Evolutionary conservation across 2,329 filamentous ascomycete genomes (phyloP).

Genomic region (Colletotrichum sp.): DNA sequence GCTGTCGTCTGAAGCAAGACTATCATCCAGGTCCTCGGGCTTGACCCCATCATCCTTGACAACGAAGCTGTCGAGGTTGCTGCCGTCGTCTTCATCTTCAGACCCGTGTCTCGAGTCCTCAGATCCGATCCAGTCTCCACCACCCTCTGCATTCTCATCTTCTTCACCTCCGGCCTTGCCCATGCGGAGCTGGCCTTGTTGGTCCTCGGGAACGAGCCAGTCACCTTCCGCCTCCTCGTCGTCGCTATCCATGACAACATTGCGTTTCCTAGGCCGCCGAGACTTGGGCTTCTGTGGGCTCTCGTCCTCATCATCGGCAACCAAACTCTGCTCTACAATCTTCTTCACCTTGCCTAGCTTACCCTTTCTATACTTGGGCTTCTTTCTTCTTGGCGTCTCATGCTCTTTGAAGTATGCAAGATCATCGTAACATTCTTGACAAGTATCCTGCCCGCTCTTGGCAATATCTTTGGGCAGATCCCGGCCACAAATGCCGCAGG

Average conservation of each 20-base stretch:
- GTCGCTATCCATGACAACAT: constrained; percentile 69
- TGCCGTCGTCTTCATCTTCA: constrained; percentile 59
- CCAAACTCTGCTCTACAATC: constrained; percentile 23
- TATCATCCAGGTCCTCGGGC: constrained; percentile 33
- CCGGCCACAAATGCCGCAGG: constrained; percentile 83
- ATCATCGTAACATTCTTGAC: constrained; percentile 77
- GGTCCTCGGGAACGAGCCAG: constrained; percentile 77
- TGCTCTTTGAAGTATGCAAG: constrained; percentile 66
- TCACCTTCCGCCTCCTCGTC: constrained; percentile 75
- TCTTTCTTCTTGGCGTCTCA: constrained; percentile 46
- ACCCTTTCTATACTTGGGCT: constrained; percentile 42
- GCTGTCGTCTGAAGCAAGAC: constrained; percentile 36
- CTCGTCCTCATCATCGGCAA: constrained; percentile 3
- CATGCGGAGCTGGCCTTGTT: constrained; percentile 65
- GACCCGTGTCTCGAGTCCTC: constrained; percentile 69
- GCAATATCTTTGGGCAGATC: constrained; percentile 61
- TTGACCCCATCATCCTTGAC: constrained; percentile 53
- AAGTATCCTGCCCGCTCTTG: constrained; percentile 54
- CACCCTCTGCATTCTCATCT: constrained; percentile 87
- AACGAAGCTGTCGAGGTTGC: constrained; percentile 61
- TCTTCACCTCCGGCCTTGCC: constrained; percentile 84
- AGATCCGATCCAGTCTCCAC: constrained; percentile 77
- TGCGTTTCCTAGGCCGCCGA: constrained; percentile 53
- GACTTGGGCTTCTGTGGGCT: constrained; percentile 25
- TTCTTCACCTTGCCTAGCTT: constrained; percentile 30